Percentiles rank a stretch among this genome's conserved stretches.
Evolutionary conservation across 805 yeast genomes (phyloP).

Genomic region (Saccharomyces jurei): DNA sequence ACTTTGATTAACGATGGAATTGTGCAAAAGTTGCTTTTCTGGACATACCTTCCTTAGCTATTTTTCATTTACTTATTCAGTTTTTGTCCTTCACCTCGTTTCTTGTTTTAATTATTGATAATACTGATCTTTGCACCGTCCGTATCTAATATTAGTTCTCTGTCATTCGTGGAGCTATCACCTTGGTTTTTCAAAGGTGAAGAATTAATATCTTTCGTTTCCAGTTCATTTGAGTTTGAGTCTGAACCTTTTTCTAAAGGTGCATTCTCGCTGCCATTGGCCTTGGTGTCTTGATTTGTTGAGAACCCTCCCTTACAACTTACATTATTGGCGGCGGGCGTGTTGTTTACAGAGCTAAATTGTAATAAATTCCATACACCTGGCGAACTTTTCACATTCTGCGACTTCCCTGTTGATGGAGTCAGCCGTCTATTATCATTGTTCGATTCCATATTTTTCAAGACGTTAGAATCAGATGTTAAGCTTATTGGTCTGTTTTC

Average conservation of each 20-base stretch:
- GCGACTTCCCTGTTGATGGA: constrained; percentile 9
- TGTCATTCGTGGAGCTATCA: constrained; percentile 6
- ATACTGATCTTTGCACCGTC: constrained; percentile 26
- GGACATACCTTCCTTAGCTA: background rate
- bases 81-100: background rate
- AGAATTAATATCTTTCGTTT: constrained; percentile 16
- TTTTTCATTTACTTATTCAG: background rate
- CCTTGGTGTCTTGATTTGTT: constrained; percentile 5
- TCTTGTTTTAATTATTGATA: constrained; percentile 14
- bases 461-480: background rate
- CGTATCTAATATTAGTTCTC: constrained; percentile 24
- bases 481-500: background rate
- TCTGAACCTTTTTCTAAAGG: background rate
- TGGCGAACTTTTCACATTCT: constrained; percentile 49
- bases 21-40: background rate
- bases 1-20: background rate
- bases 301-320: constrained; percentile 6
- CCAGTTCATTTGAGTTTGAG: constrained; percentile 2
- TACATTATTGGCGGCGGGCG: constrained; percentile 18
- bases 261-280: constrained; percentile 7
- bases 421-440: constrained; percentile 5
- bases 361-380: constrained; percentile 92
- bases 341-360: constrained; percentile 41
- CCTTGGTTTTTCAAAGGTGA: constrained; percentile 23
- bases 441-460: background rate